Conservation (phyloP, 441 rosid genomes). For the Syzygium malaccense region DNA sequence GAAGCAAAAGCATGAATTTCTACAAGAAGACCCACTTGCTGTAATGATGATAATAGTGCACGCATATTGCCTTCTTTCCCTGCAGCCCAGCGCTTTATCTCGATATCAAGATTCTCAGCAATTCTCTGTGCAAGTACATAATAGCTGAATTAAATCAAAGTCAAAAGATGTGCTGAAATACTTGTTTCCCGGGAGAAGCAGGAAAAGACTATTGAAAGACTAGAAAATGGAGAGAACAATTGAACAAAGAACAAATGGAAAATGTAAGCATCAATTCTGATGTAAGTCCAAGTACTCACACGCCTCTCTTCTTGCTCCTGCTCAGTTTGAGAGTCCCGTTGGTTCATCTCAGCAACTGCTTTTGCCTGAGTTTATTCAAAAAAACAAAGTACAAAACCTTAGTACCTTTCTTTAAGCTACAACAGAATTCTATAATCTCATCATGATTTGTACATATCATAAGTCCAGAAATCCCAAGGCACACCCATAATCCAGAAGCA, state of each 20-base stretch:
- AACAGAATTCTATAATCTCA: not conserved
- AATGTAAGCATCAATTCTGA: not conserved
- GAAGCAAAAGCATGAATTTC: not conserved
- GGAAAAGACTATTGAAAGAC: not conserved
- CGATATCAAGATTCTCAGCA: slow-evolving; percentile 58
- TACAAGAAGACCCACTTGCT: slow-evolving; percentile 34
- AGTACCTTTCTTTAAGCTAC: not conserved
- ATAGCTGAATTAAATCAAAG: slow-evolving; percentile 7
- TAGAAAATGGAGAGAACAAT: not conserved
- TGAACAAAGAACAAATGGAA: not conserved
- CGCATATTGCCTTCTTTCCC: slow-evolving; percentile 97
- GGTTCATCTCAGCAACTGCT: slow-evolving; percentile 92
- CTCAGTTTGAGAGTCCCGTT: slow-evolving; percentile 67
- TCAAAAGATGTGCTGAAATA: not conserved
- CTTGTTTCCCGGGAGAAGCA: not conserved
- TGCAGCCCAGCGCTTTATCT: slow-evolving; percentile 75
- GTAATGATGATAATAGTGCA: slow-evolving; percentile 82
- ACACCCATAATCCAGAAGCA: not conserved
- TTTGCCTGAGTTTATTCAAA: slow-evolving; percentile 44
- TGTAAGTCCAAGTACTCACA: slow-evolving; percentile 37
- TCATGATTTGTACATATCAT: not conserved
- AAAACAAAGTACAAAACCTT: not conserved
- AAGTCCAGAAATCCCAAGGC: not conserved
- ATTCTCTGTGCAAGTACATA: slow-evolving; percentile 45
- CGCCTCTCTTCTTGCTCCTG: slow-evolving; percentile 83